phyloP scores from a whole-genome alignment of 371 early-diverging fungal species.

The Conidiobolus incongruus region DNA sequence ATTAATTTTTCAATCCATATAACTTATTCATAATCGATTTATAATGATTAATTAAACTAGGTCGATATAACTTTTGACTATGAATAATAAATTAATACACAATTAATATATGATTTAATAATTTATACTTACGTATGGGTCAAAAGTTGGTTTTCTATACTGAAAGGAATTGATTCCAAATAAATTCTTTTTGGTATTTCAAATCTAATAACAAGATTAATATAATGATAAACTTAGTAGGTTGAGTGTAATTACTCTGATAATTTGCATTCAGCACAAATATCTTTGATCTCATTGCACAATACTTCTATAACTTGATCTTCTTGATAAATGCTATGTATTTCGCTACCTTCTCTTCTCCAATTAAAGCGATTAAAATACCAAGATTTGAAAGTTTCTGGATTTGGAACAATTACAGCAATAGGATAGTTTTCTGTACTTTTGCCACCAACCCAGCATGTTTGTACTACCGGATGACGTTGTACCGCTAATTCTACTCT shows the following conservation, averaged over 20 bases:
- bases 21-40: too few relatives aligned
- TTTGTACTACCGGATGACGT: constrained; percentile 38
- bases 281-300: constrained; percentile 23
- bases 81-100: too few relatives aligned
- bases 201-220: too few relatives aligned
- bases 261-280: constrained; percentile 41
- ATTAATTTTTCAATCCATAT: too few relatives aligned
- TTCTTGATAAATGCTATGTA: constrained; percentile 27
- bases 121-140: constrained; percentile 10
- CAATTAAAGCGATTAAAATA: constrained; percentile 12
- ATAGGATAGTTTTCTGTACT: constrained; percentile 65
- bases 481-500: constrained; percentile 73
- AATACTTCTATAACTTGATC: constrained; percentile 27
- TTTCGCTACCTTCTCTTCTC: constrained; percentile 13
- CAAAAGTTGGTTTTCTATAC: constrained; percentile 36
- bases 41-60: too few relatives aligned
- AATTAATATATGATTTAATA: too few relatives aligned
- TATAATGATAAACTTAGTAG: too few relatives aligned
- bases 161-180: constrained; percentile 30
- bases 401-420: constrained; percentile 64
- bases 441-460: constrained; percentile 83
- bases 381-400: constrained; percentile 20
- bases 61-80: too few relatives aligned
- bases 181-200: constrained; percentile 38
- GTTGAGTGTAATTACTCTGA: too few relatives aligned